A percentile compares a stretch with the other conserved stretches of the same genome.
Conservation (phyloP, 2,329 filamentous ascomycete genomes). For the Cadophora sp. region DNA sequence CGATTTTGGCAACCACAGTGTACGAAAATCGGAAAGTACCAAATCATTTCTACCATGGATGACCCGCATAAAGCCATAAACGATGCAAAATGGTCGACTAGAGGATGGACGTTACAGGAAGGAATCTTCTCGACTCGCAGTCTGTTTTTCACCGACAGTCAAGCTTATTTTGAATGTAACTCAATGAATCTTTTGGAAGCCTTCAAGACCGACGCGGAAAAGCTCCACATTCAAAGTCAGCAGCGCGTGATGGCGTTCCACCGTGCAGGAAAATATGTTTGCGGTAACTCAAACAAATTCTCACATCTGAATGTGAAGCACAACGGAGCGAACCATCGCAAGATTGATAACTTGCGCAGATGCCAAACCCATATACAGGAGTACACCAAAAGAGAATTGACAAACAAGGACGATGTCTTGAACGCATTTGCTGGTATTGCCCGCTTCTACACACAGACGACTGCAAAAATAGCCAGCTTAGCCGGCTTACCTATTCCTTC, state of each 20-base stretch:
- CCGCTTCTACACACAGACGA: neutral
- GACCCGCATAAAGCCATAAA: neutral
- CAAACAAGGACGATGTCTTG: conserved; percentile 1
- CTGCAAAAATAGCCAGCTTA: neutral
- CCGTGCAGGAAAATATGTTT: conserved; percentile 2
- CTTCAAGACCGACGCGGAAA: neutral
- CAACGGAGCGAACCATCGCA: neutral
- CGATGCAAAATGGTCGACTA: neutral
- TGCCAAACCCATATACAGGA: neutral
- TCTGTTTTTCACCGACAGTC: neutral
- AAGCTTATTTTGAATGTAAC: conserved; percentile 1
- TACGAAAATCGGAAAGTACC: conserved; percentile 9
- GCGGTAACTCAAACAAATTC: conserved; percentile 2
- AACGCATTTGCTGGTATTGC: neutral
- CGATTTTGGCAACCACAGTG: conserved; percentile 22
- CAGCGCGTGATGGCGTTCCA: neutral
- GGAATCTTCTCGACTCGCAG: neutral
- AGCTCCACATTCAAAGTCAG: neutral
- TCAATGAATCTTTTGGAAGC: conserved; percentile 2
- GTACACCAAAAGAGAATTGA: conserved; percentile 2
- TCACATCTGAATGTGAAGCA: neutral
- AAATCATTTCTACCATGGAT: conserved; percentile 1
- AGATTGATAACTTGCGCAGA: neutral
- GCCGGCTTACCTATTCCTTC: conserved; percentile 1
- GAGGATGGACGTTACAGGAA: neutral